phyloP scores from a whole-genome alignment of 1,284 basidiomycete species.

The Cutaneotrichosporon curvatum region DNA sequence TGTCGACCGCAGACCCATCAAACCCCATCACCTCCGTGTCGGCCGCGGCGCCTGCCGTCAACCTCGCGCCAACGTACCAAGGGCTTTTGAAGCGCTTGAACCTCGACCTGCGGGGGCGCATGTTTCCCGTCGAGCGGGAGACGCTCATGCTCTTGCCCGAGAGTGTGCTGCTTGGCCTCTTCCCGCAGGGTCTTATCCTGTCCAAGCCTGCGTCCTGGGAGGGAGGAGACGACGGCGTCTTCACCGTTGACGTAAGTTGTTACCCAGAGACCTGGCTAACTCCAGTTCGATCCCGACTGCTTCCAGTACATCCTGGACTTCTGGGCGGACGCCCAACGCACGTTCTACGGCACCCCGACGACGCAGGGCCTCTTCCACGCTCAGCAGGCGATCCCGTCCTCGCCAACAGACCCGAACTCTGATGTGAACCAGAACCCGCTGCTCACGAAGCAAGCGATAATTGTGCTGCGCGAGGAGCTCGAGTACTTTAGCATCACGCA shows the following conservation, averaged over 20 bases:
- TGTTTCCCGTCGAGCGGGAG: slow-evolving; percentile 94
- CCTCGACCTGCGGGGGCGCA: slow-evolving; percentile 82
- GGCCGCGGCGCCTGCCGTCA: slow-evolving; percentile 55
- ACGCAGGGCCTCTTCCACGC: slow-evolving; percentile 67
- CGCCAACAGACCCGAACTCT: slow-evolving; percentile 24
- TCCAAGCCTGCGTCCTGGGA: slow-evolving; percentile 66
- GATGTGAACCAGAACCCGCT: slow-evolving; percentile 68
- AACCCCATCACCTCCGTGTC: slow-evolving; percentile 46
- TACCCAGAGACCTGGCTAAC: not conserved
- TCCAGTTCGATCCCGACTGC: slow-evolving; percentile 94
- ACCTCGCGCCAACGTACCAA: slow-evolving; percentile 57
- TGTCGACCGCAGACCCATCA: slow-evolving; percentile 31
- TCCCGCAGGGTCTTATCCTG: slow-evolving; percentile 93
- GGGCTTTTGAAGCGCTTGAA: slow-evolving; percentile 77
- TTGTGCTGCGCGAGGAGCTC: slow-evolving; percentile 93
- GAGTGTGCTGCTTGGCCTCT: slow-evolving; percentile 90
- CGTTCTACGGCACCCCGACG: slow-evolving; percentile 81
- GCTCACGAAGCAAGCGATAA: slow-evolving; percentile 93
- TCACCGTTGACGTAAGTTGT: slow-evolving; percentile 82
- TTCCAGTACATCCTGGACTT: slow-evolving; percentile 88
- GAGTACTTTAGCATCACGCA: slow-evolving; percentile 86
- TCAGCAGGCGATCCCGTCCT: slow-evolving; percentile 68
- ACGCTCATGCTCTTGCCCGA: slow-evolving; percentile 98
- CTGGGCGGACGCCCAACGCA: slow-evolving; percentile 77
- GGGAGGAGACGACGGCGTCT: slow-evolving; percentile 87